Evolutionary conservation across 2,329 filamentous ascomycete species (phyloP).

Genomic region (Alternaria hordeiaustralica): DNA sequence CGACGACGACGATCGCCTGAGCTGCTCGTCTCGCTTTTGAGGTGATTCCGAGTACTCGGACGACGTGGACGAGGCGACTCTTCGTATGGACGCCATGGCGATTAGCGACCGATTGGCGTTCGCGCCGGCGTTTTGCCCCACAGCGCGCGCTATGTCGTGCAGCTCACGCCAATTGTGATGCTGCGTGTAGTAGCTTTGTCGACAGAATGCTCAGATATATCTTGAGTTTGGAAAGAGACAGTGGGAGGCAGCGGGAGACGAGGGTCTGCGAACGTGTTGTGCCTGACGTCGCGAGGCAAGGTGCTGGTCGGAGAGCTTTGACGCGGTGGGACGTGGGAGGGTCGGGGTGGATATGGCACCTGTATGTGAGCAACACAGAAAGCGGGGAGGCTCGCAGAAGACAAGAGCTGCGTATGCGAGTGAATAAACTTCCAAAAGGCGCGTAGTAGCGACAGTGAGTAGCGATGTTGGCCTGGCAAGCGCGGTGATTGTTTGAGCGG

Average conservation of each 20-base stretch:
- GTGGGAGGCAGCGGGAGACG: neutral
- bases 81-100: slow-evolving; percentile 31
- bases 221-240: neutral
- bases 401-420: slow-evolving; percentile 18
- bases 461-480: slow-evolving; percentile 15
- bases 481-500: slow-evolving; percentile 23
- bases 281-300: neutral
- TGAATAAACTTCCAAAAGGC: slow-evolving; percentile 20
- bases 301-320: slow-evolving; percentile 5
- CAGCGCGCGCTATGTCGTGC: slow-evolving; percentile 5
- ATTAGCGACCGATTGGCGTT: slow-evolving; percentile 6
- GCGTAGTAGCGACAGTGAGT: slow-evolving; percentile 18
- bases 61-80: slow-evolving; percentile 25
- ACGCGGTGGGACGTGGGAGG: slow-evolving; percentile 7
- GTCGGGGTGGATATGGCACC: neutral
- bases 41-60: slow-evolving; percentile 15
- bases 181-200: neutral
- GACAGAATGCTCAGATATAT: neutral
- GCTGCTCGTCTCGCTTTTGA: slow-evolving; percentile 26
- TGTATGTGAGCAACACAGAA: slow-evolving; percentile 4
- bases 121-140: slow-evolving; percentile 1
- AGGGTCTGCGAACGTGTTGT: neutral
- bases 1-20: slow-evolving; percentile 24
- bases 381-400: neutral
- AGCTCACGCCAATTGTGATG: neutral